A percentile compares a stretch with the other conserved stretches of the same genome.
Conservation (phyloP, 805 yeast species). For the Saturnispora dispora region DNA sequence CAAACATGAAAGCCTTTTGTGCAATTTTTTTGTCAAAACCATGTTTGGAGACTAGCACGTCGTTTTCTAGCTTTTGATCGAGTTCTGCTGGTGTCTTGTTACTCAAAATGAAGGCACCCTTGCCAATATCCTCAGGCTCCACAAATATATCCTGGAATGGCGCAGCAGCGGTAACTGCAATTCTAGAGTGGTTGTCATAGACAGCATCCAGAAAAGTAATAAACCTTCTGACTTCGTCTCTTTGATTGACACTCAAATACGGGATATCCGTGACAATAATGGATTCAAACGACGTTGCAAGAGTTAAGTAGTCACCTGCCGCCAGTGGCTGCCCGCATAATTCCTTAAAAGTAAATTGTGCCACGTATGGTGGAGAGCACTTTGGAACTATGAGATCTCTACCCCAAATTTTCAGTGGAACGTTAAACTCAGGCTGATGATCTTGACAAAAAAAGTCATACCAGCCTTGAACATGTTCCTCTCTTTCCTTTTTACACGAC, state of each 20-base stretch:
- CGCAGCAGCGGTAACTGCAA: slow-evolving; percentile 85
- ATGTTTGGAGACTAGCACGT: slow-evolving; percentile 60
- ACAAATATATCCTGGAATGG: slow-evolving; percentile 79
- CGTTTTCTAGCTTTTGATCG: slow-evolving; percentile 33
- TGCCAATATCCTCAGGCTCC: slow-evolving; percentile 57
- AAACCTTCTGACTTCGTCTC: slow-evolving; percentile 84
- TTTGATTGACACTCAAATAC: slow-evolving; percentile 59
- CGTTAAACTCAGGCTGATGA: slow-evolving; percentile 32
- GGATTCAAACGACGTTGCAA: slow-evolving; percentile 67
- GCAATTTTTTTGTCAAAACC: slow-evolving; percentile 70
- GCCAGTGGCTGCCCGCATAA: slow-evolving; percentile 82
- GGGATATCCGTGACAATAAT: slow-evolving; percentile 94
- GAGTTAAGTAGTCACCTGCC: slow-evolving; percentile 87
- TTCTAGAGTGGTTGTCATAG: slow-evolving; percentile 79
- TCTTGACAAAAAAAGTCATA: slow-evolving; percentile 65
- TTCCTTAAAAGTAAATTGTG: slow-evolving; percentile 80
- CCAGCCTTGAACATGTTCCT: slow-evolving; percentile 67
- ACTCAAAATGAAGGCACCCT: slow-evolving; percentile 34
- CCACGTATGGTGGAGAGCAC: slow-evolving; percentile 71
- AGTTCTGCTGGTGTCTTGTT: slow-evolving; percentile 21
- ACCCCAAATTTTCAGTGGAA: slow-evolving; percentile 72
- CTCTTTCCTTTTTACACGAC: slow-evolving; percentile 41
- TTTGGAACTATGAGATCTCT: slow-evolving; percentile 67
- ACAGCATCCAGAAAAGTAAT: slow-evolving; percentile 94
- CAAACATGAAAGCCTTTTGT: slow-evolving; percentile 66